A percentile compares a stretch with the other conserved stretches of the same genome.
These are phyloP conservation scores for Neonectria faginata DNA, from an alignment of 2,329 filamentous ascomycete species.

Conservation along the genomic window DNA sequence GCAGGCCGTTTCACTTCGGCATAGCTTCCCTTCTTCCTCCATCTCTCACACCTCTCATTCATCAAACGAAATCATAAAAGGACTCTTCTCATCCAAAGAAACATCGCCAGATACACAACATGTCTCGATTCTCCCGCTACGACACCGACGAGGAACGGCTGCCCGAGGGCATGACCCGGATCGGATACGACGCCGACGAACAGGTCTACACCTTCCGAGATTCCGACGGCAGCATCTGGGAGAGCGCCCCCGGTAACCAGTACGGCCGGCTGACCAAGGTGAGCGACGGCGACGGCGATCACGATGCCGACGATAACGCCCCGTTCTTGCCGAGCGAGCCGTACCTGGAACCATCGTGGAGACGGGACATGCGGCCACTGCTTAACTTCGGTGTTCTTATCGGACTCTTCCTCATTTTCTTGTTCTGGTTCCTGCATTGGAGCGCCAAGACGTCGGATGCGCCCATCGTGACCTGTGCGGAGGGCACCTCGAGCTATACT, in stretches of 20 bases:
- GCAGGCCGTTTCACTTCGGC: slow-evolving; percentile 8
- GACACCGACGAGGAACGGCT: slow-evolving; percentile 64
- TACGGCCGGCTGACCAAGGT: slow-evolving; percentile 62
- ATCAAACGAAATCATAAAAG: not conserved
- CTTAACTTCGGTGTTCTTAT: slow-evolving; percentile 69
- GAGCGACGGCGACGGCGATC: slow-evolving; percentile 44
- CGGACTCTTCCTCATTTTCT: slow-evolving; percentile 60
- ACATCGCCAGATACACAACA: slow-evolving; percentile 31
- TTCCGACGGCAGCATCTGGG: slow-evolving; percentile 60
- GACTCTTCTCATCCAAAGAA: not conserved
- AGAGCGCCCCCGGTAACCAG: slow-evolving; percentile 61
- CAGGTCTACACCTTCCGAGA: slow-evolving; percentile 66
- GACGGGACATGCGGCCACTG: slow-evolving; percentile 65
- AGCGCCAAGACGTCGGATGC: slow-evolving; percentile 40
- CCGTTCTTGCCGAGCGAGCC: slow-evolving; percentile 47
- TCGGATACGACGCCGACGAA: slow-evolving; percentile 68
- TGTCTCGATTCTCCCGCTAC: slow-evolving; percentile 58
- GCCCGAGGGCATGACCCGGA: slow-evolving; percentile 65
- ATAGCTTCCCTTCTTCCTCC: not conserved
- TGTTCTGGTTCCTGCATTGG: slow-evolving; percentile 62
- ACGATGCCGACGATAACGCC: slow-evolving; percentile 44
- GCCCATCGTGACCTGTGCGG: slow-evolving; percentile 41
- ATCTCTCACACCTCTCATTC: not conserved
- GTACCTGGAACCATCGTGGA: slow-evolving; percentile 57
- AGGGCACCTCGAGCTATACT: slow-evolving; percentile 51